These are phyloP conservation scores for Lachnellula subtilissima DNA, from an alignment of 2,329 filamentous ascomycete genomes.

Conservation along the genomic window DNA sequence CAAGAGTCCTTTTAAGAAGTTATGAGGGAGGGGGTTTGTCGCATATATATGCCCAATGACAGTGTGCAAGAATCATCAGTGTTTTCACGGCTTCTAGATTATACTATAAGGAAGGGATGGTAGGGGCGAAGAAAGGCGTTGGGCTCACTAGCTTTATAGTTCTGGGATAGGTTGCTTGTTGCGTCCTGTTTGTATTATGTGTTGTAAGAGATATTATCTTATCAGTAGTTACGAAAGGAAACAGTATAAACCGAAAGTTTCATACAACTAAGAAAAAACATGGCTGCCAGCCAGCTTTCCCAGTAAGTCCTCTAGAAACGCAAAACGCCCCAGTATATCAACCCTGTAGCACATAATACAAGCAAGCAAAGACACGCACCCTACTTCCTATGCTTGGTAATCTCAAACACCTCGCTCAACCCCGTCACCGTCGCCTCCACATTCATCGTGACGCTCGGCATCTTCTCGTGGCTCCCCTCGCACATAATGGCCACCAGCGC, in stretches of 20 bases:
- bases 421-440: conserved; percentile 77
- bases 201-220: no score
- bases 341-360: background rate
- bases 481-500: conserved; percentile 83
- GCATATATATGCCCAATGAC: background rate
- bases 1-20: conserved; percentile 33
- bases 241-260: no score
- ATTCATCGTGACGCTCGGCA: conserved; percentile 82
- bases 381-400: conserved; percentile 51
- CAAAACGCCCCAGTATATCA: background rate
- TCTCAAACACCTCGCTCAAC: conserved; percentile 72
- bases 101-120: no score
- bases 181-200: no score
- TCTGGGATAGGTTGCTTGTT: no score
- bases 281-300: no score
- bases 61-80: background rate
- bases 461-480: conserved; percentile 77
- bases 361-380: background rate
- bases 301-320: background rate
- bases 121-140: no score
- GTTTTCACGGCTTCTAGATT: no score
- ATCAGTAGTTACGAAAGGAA: no score
- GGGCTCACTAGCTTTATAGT: no score
- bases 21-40: conserved; percentile 19
- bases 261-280: no score